phyloP scores from a whole-genome alignment of 2,329 filamentous ascomycete genomes.

The Parastagonospora avenae region DNA sequence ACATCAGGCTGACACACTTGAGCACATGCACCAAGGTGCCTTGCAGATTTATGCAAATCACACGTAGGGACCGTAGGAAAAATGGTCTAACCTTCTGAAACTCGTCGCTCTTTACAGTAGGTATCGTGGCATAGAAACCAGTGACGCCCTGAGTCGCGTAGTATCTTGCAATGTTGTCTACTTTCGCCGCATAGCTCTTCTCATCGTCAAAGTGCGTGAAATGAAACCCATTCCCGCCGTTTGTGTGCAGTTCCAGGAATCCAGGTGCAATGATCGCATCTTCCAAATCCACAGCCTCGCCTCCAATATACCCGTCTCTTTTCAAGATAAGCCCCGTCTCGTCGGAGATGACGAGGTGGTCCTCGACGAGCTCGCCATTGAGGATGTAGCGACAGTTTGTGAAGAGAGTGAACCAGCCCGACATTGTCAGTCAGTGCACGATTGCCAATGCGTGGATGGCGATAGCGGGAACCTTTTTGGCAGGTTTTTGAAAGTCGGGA shows the following conservation, averaged over 20 bases:
- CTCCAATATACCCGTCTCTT: slow-evolving; percentile 51
- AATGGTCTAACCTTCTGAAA: slow-evolving; percentile 48
- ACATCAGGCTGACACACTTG: too few relatives aligned
- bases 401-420: slow-evolving; percentile 53
- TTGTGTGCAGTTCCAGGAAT: slow-evolving; percentile 62
- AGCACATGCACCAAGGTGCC: neutral
- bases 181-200: slow-evolving; percentile 49
- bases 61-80: neutral
- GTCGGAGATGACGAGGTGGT: slow-evolving; percentile 53
- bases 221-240: slow-evolving; percentile 59
- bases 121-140: slow-evolving; percentile 60
- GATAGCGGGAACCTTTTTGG: slow-evolving; percentile 7
- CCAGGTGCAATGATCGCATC: slow-evolving; percentile 59
- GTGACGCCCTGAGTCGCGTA: slow-evolving; percentile 59
- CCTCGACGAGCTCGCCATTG: slow-evolving; percentile 50
- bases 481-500: slow-evolving; percentile 1
- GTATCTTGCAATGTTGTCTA: slow-evolving; percentile 55
- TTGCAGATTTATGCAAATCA: neutral
- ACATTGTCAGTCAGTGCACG: slow-evolving; percentile 32
- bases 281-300: slow-evolving; percentile 54
- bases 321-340: slow-evolving; percentile 52
- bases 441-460: slow-evolving; percentile 2
- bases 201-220: slow-evolving; percentile 57
- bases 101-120: slow-evolving; percentile 54
- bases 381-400: slow-evolving; percentile 54